These are phyloP conservation scores for Buddleja alternifolia DNA, from an alignment of 257 asterid species.

Conservation along the genomic window DNA sequence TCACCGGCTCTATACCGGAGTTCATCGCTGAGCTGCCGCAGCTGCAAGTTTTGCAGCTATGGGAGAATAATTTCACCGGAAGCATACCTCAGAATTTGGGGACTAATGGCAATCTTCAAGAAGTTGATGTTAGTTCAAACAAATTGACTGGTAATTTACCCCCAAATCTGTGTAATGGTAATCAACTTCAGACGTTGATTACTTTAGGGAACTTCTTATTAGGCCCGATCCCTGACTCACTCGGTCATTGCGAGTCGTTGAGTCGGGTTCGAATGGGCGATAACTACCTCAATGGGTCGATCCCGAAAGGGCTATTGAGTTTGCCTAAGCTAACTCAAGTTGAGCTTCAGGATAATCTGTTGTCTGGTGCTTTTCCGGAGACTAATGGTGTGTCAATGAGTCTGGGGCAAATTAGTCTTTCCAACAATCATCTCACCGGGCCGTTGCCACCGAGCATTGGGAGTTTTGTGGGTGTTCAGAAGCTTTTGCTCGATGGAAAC, in stretches of 20 bases:
- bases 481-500: conserved; percentile 92
- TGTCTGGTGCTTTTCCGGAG: conserved; percentile 77
- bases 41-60: conserved; percentile 81
- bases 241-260: conserved; percentile 76
- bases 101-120: conserved; percentile 64
- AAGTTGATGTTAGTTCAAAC: conserved; percentile 81
- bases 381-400: conserved; percentile 41
- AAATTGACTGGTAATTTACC: conserved; percentile 88
- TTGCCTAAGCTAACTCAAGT: conserved; percentile 78
- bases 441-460: conserved; percentile 85
- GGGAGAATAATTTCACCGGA: conserved; percentile 98
- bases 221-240: conserved; percentile 82
- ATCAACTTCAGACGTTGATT: conserved; percentile 67
- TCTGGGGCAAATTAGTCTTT: conserved; percentile 84
- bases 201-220: conserved; percentile 80
- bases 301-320: conserved; percentile 77
- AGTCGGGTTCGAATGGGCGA: conserved; percentile 87
- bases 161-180: conserved; percentile 66
- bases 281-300: conserved; percentile 84
- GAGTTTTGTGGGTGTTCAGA: conserved; percentile 79
- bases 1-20: conserved; percentile 89
- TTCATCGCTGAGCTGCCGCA: conserved; percentile 77
- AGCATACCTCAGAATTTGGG: conserved; percentile 79
- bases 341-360: conserved; percentile 85
- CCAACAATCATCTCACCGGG: conserved; percentile 78